Evolutionary conservation across 805 yeast genomes (phyloP).

Genomic region (Millerozyma acaciae): DNA sequence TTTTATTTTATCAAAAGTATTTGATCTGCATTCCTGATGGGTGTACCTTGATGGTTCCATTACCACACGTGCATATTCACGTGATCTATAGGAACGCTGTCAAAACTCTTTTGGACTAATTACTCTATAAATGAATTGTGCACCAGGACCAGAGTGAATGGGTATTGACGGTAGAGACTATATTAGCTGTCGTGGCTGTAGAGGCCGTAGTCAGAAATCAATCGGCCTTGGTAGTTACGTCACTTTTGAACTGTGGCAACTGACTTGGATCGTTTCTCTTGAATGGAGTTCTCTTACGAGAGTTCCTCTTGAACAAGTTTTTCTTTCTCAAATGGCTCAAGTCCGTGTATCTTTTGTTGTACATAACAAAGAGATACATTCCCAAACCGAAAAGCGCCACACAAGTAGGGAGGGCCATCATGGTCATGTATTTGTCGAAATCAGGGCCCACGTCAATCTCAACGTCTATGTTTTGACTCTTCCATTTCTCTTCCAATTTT

Average conservation of each 20-base stretch:
- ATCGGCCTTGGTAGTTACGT: slow-evolving; percentile 15
- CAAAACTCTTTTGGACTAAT: too few relatives aligned
- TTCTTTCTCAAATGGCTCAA: slow-evolving; percentile 34
- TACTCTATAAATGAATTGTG: too few relatives aligned
- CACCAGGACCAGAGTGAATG: too few relatives aligned
- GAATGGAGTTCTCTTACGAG: slow-evolving; percentile 29
- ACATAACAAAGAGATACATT: slow-evolving; percentile 60
- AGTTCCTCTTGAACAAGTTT: slow-evolving; percentile 22
- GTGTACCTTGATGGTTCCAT: too few relatives aligned
- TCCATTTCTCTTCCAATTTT: slow-evolving; percentile 29
- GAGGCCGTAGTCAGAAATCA: slow-evolving; percentile 4
- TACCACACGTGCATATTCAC: too few relatives aligned
- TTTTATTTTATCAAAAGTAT: too few relatives aligned
- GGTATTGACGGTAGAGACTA: too few relatives aligned
- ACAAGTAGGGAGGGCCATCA: slow-evolving; percentile 64
- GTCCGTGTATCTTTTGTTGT: slow-evolving; percentile 46
- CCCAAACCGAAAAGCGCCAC: slow-evolving; percentile 56
- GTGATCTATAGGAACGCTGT: too few relatives aligned
- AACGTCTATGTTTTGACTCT: slow-evolving; percentile 15
- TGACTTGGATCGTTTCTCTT: slow-evolving; percentile 17
- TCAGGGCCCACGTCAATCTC: slow-evolving; percentile 46
- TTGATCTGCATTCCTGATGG: too few relatives aligned
- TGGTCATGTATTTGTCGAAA: slow-evolving; percentile 56
- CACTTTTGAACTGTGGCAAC: slow-evolving; percentile 32
- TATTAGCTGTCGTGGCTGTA: too few relatives aligned